These are phyloP conservation scores for Emericellopsis atlantica DNA, from an alignment of 2,329 filamentous ascomycete species.

Conservation along the genomic window DNA sequence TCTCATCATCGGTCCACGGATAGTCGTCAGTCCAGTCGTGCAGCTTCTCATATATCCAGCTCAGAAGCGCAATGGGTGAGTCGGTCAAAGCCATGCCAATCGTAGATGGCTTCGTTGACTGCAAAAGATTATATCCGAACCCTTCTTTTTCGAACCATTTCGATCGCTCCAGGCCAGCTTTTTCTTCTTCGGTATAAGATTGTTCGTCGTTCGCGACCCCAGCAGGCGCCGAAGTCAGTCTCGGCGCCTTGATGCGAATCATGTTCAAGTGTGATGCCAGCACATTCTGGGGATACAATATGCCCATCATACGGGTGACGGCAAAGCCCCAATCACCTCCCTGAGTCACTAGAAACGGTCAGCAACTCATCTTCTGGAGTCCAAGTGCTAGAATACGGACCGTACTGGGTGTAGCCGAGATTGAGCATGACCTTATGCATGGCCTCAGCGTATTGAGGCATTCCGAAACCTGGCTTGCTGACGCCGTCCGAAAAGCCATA, in stretches of 20 bases:
- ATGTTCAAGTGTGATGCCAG: slow-evolving; percentile 31
- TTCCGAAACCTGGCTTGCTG: slow-evolving; percentile 15
- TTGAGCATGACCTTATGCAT: slow-evolving; percentile 56
- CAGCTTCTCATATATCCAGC: slow-evolving; percentile 75
- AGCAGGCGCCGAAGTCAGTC: slow-evolving; percentile 33
- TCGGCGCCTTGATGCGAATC: slow-evolving; percentile 39
- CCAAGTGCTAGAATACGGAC: slow-evolving; percentile 5
- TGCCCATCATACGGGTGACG: slow-evolving; percentile 47
- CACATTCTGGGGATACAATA: slow-evolving; percentile 45
- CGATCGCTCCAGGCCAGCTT: slow-evolving; percentile 33
- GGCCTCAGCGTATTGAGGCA: slow-evolving; percentile 33
- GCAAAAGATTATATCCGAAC: slow-evolving; percentile 14
- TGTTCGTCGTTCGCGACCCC: slow-evolving; percentile 18
- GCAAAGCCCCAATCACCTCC: slow-evolving; percentile 58
- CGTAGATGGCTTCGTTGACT: slow-evolving; percentile 60
- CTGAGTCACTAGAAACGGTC: slow-evolving; percentile 24
- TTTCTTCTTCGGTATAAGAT: slow-evolving; percentile 27
- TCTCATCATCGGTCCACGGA: slow-evolving; percentile 59
- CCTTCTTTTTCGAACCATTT: slow-evolving; percentile 47
- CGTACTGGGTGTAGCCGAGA: slow-evolving; percentile 40
- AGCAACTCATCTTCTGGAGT: not conserved
- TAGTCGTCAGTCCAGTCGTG: slow-evolving; percentile 62
- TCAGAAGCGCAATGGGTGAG: slow-evolving; percentile 55
- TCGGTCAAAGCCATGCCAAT: slow-evolving; percentile 58
- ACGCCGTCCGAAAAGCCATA: slow-evolving; percentile 24